These are phyloP conservation scores for Yamadazyma ubonensis DNA, from an alignment of 805 yeast genomes.

Conservation along the genomic window DNA sequence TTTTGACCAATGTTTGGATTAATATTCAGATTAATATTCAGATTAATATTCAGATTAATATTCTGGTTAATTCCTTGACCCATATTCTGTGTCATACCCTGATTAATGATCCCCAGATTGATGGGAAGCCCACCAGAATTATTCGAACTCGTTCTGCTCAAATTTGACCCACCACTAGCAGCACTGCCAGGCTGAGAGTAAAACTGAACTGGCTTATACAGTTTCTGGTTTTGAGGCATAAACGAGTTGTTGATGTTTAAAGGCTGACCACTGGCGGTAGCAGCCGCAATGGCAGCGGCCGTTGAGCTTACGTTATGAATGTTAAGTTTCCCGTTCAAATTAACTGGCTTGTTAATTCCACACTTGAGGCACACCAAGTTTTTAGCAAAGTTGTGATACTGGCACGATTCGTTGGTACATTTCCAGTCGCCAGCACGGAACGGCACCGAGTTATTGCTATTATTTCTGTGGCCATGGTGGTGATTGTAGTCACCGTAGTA, in stretches of 20 bases:
- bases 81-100: no score
- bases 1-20: background rate
- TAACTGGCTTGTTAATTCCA: conserved; percentile 62
- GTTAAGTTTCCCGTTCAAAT: conserved; percentile 16
- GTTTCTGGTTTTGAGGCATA: conserved; percentile 2
- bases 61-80: background rate
- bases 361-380: conserved; percentile 85
- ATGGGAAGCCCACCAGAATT: conserved; percentile 2
- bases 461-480: conserved; percentile 3
- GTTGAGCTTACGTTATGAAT: conserved; percentile 40
- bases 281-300: conserved; percentile 48
- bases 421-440: conserved; percentile 98
- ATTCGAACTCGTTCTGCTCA: conserved; percentile 8
- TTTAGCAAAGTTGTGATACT: conserved; percentile 90
- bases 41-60: background rate
- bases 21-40: background rate
- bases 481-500: background rate
- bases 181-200: conserved; percentile 2
- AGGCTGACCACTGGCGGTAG: conserved; percentile 48
- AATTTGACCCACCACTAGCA: conserved; percentile 2
- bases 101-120: no score
- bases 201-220: conserved; percentile 2
- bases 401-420: conserved; percentile 73
- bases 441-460: conserved; percentile 57
- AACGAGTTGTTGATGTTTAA: conserved; percentile 30